phyloP scores from a whole-genome alignment of 306 rosid genomes.

The Mimosa pudica region DNA sequence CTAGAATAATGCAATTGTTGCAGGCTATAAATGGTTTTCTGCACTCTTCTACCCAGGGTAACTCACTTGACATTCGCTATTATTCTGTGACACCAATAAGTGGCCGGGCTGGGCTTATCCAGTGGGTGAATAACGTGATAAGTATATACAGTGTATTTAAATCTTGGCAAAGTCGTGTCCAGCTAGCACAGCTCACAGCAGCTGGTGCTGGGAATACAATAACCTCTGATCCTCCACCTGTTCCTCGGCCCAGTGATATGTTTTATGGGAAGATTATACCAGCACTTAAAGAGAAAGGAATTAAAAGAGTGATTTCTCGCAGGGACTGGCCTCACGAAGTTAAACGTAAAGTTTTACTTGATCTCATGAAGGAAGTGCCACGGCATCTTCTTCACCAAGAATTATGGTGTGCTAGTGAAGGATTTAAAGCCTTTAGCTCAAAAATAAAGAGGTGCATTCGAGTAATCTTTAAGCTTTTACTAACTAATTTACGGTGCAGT shows the following conservation, averaged over 20 bases:
- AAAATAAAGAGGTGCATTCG: constrained; percentile 75
- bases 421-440: constrained; percentile 86
- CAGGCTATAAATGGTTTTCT: constrained; percentile 90
- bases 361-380: constrained; percentile 95
- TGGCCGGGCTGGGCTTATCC: constrained; percentile 95
- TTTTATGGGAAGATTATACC: constrained; percentile 98
- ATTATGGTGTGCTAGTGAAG: constrained; percentile 98
- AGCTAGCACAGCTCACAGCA: constrained; percentile 71
- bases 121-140: constrained; percentile 90
- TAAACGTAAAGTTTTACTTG: constrained; percentile 87
- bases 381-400: constrained; percentile 89
- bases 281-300: constrained; percentile 98
- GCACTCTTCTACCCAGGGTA: constrained; percentile 72
- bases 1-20: constrained; percentile 93
- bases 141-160: constrained; percentile 92
- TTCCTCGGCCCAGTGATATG: constrained; percentile 99
- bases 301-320: constrained; percentile 95
- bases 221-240: constrained; percentile 76
- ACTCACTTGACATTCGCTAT: constrained; percentile 77
- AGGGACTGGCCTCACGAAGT: constrained; percentile 99
- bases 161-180: constrained; percentile 91
- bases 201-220: constrained; percentile 60
- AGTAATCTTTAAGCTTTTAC: constrained; percentile 31
- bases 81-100: constrained; percentile 98
- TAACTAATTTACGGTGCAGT: constrained; percentile 27